A percentile compares a stretch with the other conserved stretches of the same genome.
Evolutionary conservation across 2,329 filamentous ascomycete genomes (phyloP).

Genomic region (Apiospora rasikravindrae): DNA sequence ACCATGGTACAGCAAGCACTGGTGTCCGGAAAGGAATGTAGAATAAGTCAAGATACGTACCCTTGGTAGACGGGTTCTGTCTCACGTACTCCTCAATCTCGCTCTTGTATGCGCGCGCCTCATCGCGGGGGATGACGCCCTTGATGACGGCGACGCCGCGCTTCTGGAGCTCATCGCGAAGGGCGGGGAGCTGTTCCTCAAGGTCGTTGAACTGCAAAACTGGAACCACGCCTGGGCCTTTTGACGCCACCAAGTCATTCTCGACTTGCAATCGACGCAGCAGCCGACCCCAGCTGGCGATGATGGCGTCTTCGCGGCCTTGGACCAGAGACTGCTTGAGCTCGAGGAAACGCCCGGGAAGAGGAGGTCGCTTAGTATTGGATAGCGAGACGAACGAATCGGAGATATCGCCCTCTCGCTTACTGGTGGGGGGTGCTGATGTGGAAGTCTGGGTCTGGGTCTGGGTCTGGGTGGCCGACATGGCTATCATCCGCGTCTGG

Average conservation of each 20-base stretch:
- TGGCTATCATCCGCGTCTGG: constrained; percentile 11
- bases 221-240: constrained; percentile 57
- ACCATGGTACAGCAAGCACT: too few species aligned
- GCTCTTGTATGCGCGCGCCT: constrained; percentile 69
- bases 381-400: constrained; percentile 66
- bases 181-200: constrained; percentile 41
- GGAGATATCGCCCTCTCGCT: constrained; percentile 66
- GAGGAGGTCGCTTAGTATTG: constrained; percentile 47
- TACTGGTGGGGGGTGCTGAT: constrained; percentile 32
- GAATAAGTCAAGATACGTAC: constrained; percentile 36
- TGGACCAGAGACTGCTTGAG: constrained; percentile 59
- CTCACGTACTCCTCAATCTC: constrained; percentile 69
- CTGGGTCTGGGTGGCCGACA: constrained; percentile 20
- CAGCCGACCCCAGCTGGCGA: constrained; percentile 54
- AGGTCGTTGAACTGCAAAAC: constrained; percentile 54
- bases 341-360: constrained; percentile 61
- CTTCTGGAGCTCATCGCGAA: constrained; percentile 59
- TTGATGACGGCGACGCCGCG: constrained; percentile 68
- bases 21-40: not conserved
- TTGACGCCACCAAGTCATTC: constrained; percentile 50
- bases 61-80: constrained; percentile 65
- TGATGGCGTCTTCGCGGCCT: constrained; percentile 54
- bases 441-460: not conserved
- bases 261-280: constrained; percentile 51
- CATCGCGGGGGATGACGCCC: constrained; percentile 66